These are phyloP conservation scores for Russula griseocarnosa DNA, from an alignment of 768 basidiomycete species.

Conservation along the genomic window DNA sequence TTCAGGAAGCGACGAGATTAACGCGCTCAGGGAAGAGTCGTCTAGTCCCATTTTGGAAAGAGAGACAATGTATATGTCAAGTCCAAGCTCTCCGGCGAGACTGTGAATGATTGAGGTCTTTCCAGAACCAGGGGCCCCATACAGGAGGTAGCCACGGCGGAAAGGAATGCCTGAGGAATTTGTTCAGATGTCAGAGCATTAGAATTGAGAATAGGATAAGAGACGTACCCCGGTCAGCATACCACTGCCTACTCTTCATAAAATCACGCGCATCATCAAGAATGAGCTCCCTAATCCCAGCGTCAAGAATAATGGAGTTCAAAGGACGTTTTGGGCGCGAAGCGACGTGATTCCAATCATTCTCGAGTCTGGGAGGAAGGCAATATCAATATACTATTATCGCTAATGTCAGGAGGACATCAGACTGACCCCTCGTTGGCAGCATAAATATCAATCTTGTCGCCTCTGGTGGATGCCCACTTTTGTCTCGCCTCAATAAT, in stretches of 20 bases:
- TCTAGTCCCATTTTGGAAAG: constrained; percentile 61
- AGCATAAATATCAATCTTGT: constrained; percentile 41
- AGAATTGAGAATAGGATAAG: not conserved
- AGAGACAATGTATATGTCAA: constrained; percentile 71
- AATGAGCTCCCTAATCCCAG: constrained; percentile 60
- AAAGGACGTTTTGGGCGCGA: constrained; percentile 62
- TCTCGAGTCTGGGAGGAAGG: constrained; percentile 16
- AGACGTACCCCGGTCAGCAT: constrained; percentile 53
- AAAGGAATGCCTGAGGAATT: constrained; percentile 54
- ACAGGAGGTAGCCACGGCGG: constrained; percentile 73
- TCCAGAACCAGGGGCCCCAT: constrained; percentile 73
- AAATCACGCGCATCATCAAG: constrained; percentile 71
- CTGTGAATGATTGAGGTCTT: constrained; percentile 77
- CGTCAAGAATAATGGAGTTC: constrained; percentile 65
- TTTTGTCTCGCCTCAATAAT: constrained; percentile 25
- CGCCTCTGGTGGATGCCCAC: constrained; percentile 9
- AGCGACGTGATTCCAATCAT: constrained; percentile 53
- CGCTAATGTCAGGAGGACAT: not conserved
- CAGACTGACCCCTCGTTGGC: constrained; percentile 42
- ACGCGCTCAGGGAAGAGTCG: constrained; percentile 52
- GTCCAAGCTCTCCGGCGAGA: constrained; percentile 70
- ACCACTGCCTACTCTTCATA: constrained; percentile 65
- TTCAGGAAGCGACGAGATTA: constrained; percentile 62
- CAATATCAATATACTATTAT: not conserved
- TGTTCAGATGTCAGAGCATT: not conserved